Evolutionary conservation across 192 early-diverging fungal species (phyloP).

Genomic region (Podila clonocystis): DNA sequence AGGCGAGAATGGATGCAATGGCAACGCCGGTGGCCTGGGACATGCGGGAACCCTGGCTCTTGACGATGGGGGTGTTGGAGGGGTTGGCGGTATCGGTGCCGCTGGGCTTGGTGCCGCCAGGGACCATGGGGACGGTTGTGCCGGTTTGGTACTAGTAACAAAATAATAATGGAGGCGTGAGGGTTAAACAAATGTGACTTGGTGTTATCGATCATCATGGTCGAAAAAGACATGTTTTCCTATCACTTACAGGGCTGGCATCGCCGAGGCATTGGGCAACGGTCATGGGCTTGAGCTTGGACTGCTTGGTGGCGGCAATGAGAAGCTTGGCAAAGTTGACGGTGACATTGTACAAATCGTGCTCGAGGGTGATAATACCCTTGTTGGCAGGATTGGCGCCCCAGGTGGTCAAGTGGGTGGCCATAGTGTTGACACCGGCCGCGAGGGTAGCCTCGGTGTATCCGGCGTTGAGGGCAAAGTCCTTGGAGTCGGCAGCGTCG

Average conservation of each 20-base stretch:
- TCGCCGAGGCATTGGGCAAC: constrained; percentile 46
- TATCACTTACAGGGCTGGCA: constrained; percentile 2
- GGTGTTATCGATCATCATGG: constrained; percentile 5
- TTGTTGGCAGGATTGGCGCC: constrained; percentile 34
- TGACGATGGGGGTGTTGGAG: background rate
- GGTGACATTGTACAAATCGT: constrained; percentile 56
- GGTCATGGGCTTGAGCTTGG: constrained; percentile 33
- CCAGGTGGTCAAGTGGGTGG: constrained; percentile 23
- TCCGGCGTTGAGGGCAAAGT: constrained; percentile 48
- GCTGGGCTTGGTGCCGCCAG: background rate
- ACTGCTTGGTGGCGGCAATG: constrained; percentile 26
- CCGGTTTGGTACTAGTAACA: background rate
- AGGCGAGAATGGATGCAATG: constrained; percentile 6
- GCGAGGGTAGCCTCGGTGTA: constrained; percentile 7
- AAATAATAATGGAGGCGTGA: no score
- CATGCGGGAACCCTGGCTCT: background rate
- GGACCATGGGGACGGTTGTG: background rate
- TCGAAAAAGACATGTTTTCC: no score
- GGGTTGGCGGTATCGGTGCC: background rate
- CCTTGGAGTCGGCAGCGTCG: constrained; percentile 57
- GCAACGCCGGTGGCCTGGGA: background rate
- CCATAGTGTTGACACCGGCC: constrained; percentile 4
- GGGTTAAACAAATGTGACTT: background rate
- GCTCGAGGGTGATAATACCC: constrained; percentile 63
- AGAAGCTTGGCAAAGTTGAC: constrained; percentile 53